Percentiles rank a stretch among this genome's conserved stretches.
These are phyloP conservation scores for Gautieria morchelliformis DNA, from an alignment of 768 basidiomycete species.

Conservation along the genomic window DNA sequence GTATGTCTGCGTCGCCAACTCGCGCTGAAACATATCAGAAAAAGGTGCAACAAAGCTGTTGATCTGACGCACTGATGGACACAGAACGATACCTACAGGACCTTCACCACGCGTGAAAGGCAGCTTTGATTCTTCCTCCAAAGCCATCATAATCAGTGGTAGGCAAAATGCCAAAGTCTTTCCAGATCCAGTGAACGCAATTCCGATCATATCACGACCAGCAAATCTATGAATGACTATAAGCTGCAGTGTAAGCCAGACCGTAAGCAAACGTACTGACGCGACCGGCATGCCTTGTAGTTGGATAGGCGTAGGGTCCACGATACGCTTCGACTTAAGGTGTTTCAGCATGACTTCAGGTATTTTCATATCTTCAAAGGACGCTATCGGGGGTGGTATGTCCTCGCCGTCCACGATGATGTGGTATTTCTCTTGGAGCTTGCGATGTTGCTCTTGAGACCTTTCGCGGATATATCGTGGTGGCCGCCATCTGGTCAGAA, in stretches of 20 bases:
- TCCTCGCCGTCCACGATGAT: slow-evolving; percentile 93
- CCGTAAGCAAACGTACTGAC: slow-evolving; percentile 34
- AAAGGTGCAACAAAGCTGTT: neutral
- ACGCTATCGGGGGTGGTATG: slow-evolving; percentile 86
- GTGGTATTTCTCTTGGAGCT: slow-evolving; percentile 82
- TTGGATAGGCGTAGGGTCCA: slow-evolving; percentile 88
- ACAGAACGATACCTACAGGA: slow-evolving; percentile 91
- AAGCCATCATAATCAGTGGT: slow-evolving; percentile 92
- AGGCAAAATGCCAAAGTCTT: slow-evolving; percentile 98
- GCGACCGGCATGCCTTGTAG: slow-evolving; percentile 94
- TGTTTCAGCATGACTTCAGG: slow-evolving; percentile 76
- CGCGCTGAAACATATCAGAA: slow-evolving; percentile 35
- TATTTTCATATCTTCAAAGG: slow-evolving; percentile 99
- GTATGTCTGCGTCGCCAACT: slow-evolving; percentile 93
- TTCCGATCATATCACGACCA: slow-evolving; percentile 96
- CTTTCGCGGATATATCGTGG: slow-evolving; percentile 74
- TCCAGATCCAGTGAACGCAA: slow-evolving; percentile 97
- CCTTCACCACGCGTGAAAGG: slow-evolving; percentile 92
- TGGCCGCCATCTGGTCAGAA: slow-evolving; percentile 64
- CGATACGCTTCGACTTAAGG: slow-evolving; percentile 78
- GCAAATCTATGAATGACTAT: slow-evolving; percentile 52
- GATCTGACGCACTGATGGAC: slow-evolving; percentile 54
- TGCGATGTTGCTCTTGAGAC: slow-evolving; percentile 56
- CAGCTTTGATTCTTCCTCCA: slow-evolving; percentile 87
- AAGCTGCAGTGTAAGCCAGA: slow-evolving; percentile 3